Base-by-base conservation (phyloP, 208 protist genomes). In the Wallacemonas sp. region DNA sequence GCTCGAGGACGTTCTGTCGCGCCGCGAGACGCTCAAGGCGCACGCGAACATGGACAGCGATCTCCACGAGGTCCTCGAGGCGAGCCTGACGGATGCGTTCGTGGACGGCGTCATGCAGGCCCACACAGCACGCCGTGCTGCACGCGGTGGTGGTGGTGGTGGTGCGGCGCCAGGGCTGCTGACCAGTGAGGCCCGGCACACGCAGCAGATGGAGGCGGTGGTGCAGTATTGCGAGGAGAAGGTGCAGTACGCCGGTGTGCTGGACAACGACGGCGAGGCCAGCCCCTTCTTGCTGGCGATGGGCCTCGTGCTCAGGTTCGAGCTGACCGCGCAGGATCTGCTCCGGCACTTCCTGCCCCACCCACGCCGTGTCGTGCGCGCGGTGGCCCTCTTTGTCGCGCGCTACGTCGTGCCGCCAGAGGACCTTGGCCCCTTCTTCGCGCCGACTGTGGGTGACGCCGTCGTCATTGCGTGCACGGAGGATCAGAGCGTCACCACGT, bases 221-320 rank as follows among this genome's bases (percentile, higher is more conserved):
- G 67, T 95, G 43, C 69, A 70, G 14, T 95, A 88, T 69, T 83
- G 78, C 56, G 89, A 92, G 62, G 43, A 70, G 38, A 48, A 79
- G 41, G 89, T 95, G 66, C 62, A 75, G 58, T 90, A 95, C 62
- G 84, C 80, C 17, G 89, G 83, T 17, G 80, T 91, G 32, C 80
- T 91, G 54, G 73, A 91, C 57, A 80, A 83, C 23, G 61, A 83
- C 26, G 90, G 85, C 33, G 75, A 80, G 48, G 82, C 90, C 14
- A 93, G 83, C 70, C 87, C 87, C 1, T 93, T 92, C 60, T 66
- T 92, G 5, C 8, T 83, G 16, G 82, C 87, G 21, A 81, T 93
- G 66, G 85, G 83, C 11, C 68, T 88, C 34, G 74, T 78, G 54
- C 73, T 78, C 24, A 21, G 49, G 3, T 56, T 88, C 14, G 64